These are phyloP conservation scores for Kalaharituber pfeilii DNA, from an alignment of 2,329 filamentous ascomycete genomes.

Conservation along the genomic window DNA sequence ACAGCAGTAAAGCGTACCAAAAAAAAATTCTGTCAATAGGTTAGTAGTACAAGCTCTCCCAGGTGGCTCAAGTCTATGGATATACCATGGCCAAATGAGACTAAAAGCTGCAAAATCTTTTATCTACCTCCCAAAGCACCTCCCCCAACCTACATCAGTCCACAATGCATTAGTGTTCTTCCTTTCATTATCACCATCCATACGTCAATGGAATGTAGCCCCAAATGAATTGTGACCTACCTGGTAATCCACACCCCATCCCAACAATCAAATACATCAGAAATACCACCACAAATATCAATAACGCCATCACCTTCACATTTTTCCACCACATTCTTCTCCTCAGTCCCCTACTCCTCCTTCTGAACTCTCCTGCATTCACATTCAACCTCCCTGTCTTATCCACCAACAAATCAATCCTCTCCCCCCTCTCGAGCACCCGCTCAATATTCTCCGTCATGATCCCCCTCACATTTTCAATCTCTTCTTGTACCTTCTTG, in stretches of 20 bases:
- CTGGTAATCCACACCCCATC: slow-evolving; percentile 53
- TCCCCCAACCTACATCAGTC: not conserved
- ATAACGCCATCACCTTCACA: slow-evolving; percentile 57
- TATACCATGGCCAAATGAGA: too few species aligned
- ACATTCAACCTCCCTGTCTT: slow-evolving; percentile 88
- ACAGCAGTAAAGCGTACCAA: too few species aligned
- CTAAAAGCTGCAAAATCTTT: too few species aligned
- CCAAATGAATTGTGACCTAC: slow-evolving; percentile 24
- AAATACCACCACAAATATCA: slow-evolving; percentile 52
- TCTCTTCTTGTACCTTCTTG: slow-evolving; percentile 77
- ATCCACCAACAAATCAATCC: slow-evolving; percentile 84
- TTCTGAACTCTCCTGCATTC: slow-evolving; percentile 74
- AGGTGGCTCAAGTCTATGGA: too few species aligned
- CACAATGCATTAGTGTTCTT: too few species aligned
- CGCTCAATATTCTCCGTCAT: slow-evolving; percentile 94
- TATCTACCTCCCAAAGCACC: not conserved
- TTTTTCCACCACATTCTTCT: slow-evolving; percentile 99
- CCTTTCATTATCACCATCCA: too few species aligned
- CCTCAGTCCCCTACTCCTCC: slow-evolving; percentile 70
- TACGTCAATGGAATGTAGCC: too few species aligned
- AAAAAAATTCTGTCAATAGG: too few species aligned
- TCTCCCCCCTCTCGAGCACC: slow-evolving; percentile 73
- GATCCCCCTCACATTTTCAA: slow-evolving; percentile 78
- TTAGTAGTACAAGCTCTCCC: too few species aligned
- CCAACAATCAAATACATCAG: slow-evolving; percentile 54